Evolutionary conservation across 768 basidiomycete species (phyloP).

Genomic region (Pulveroboletus frians): DNA sequence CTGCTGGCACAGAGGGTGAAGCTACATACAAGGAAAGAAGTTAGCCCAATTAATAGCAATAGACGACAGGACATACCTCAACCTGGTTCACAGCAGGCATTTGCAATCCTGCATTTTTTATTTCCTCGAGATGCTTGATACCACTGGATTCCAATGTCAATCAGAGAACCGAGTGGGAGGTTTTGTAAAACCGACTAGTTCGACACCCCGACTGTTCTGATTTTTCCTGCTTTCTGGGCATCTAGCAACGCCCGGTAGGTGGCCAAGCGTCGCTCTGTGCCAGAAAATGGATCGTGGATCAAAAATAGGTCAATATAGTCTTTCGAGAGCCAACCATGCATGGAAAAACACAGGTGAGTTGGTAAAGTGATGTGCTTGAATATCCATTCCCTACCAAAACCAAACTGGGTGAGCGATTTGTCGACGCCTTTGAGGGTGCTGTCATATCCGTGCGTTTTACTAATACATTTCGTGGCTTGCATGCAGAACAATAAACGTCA

Average conservation of each 20-base stretch:
- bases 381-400: conserved; percentile 44
- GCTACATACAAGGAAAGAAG: conserved; percentile 33
- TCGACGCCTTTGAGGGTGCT: conserved; percentile 55
- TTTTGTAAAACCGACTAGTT: conserved; percentile 58
- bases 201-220: conserved; percentile 73
- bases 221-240: conserved; percentile 57
- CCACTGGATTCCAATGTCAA: conserved; percentile 39
- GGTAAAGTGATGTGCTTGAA: conserved; percentile 5
- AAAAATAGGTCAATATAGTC: conserved; percentile 72
- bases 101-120: conserved; percentile 54
- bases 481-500: conserved; percentile 3
- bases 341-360: conserved; percentile 1
- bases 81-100: conserved; percentile 77
- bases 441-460: conserved; percentile 58
- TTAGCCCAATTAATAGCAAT: conserved; percentile 3
- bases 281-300: conserved; percentile 69
- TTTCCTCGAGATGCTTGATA: conserved; percentile 70
- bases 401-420: conserved; percentile 52
- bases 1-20: conserved; percentile 83
- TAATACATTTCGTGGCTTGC: conserved; percentile 61
- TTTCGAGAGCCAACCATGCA: conserved; percentile 16
- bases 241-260: conserved; percentile 69
- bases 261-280: conserved; percentile 57
- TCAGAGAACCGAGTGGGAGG: neutral
- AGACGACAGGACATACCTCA: conserved; percentile 44